Evolutionary conservation across 495 filamentous ascomycete species (phyloP).

Genomic region (Penicillium coffeae): DNA sequence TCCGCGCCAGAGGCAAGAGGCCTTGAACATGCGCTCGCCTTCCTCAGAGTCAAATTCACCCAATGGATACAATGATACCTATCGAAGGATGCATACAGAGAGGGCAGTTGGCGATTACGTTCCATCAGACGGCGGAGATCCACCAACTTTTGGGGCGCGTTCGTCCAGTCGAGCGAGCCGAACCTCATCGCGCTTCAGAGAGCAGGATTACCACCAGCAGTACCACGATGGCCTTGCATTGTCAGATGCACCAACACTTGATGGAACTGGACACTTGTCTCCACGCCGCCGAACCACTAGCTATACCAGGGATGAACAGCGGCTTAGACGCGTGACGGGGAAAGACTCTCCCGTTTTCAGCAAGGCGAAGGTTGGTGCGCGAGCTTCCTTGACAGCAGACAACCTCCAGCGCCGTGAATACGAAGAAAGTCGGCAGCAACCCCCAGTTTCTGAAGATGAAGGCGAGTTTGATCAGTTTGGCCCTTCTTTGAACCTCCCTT

Average conservation of each 20-base stretch:
- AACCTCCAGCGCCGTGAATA: conserved; percentile 46
- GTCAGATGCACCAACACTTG: conserved; percentile 25
- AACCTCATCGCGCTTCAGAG: conserved; percentile 23
- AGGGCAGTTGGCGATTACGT: conserved; percentile 36
- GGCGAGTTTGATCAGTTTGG: conserved; percentile 39
- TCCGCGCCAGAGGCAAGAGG: conserved; percentile 14
- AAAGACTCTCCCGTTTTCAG: conserved; percentile 45
- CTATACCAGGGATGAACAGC: conserved; percentile 42
- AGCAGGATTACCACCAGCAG: conserved; percentile 8
- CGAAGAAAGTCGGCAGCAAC: conserved; percentile 13
- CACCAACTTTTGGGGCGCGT: conserved; percentile 3
- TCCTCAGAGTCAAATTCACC: conserved; percentile 40
- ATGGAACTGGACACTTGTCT: conserved; percentile 29
- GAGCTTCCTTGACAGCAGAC: conserved; percentile 38
- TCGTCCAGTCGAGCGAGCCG: conserved; percentile 19
- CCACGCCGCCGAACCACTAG: conserved; percentile 32
- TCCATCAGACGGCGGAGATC: conserved; percentile 25
- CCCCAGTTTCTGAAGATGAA: conserved; percentile 10
- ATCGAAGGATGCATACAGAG: conserved; percentile 44
- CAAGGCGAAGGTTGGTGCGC: conserved; percentile 35
- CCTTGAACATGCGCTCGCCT: conserved; percentile 12
- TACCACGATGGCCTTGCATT: conserved; percentile 13
- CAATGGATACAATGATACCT: conserved; percentile 40
- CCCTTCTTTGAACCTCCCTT: conserved; percentile 52
- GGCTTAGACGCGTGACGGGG: conserved; percentile 40